Evolutionary conservation across 2,329 filamentous ascomycete genomes (phyloP).

Genomic region (Calonectria hawksworthii): DNA sequence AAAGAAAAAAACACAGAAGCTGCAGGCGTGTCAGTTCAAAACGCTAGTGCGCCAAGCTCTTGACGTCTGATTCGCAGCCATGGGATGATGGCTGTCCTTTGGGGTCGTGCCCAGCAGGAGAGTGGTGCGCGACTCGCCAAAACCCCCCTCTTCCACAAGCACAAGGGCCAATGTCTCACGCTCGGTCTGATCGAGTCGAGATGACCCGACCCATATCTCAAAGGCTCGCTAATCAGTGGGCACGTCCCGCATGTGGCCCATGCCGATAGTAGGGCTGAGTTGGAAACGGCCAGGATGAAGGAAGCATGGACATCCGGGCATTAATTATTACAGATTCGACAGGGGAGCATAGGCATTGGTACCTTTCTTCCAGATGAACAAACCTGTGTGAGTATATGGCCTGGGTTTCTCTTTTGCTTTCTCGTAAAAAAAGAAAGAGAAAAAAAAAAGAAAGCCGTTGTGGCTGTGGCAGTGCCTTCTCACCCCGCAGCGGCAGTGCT

Average conservation of each 20-base stretch:
- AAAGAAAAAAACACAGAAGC: neutral
- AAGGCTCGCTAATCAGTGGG: slow-evolving; percentile 1
- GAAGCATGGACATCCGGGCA: neutral
- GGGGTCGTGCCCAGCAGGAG: neutral
- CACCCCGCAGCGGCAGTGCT: neutral
- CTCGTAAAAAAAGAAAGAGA: neutral
- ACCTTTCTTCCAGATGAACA: neutral
- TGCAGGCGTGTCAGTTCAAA: neutral
- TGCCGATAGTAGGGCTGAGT: slow-evolving; percentile 1
- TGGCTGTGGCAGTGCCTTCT: neutral
- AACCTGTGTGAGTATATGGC: neutral
- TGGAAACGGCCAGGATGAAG: neutral
- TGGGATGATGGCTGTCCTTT: neutral
- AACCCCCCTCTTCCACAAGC: neutral
- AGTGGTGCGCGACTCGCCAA: neutral
- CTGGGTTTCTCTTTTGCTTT: neutral
- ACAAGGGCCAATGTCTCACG: neutral
- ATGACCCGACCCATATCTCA: neutral
- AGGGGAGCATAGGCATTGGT: neutral
- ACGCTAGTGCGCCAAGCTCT: neutral
- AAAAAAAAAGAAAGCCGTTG: neutral
- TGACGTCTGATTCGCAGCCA: neutral
- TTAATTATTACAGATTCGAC: neutral
- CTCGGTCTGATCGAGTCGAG: neutral
- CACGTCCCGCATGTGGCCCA: slow-evolving; percentile 2